Base-by-base conservation (phyloP, 1,284 basidiomycete species). In the Ganoderma lingzhi region DNA sequence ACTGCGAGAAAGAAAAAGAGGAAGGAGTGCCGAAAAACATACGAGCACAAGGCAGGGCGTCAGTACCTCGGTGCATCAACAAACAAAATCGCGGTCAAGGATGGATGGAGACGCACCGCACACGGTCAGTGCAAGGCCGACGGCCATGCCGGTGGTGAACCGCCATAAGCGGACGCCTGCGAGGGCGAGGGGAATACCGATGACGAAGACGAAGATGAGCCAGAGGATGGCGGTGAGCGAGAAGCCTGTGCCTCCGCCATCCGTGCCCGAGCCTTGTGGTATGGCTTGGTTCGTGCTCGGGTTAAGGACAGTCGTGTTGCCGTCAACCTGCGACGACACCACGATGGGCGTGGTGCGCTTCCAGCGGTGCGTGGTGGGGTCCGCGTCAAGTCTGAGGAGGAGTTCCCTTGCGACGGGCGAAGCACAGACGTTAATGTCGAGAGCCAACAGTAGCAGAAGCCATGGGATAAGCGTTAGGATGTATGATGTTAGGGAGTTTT, bases 131-230 rank as follows among this genome's bases (percentile, higher is more conserved):
- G 84, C 82, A 17, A 87, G 73, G 1, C 88, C 90, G 45, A 88
- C 74, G 1, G 85, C 86, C 9, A 82, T 79, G 39, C 87, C 89
- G 1, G 86, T 86, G 4, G 88, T 88, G 3, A 87, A 48, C 64
- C 87, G 83, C 81, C 85, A 85, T 1, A 87, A 82, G 37, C 88
- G 82, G 65, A 92, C 82, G 48, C 90, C 90, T 0, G 82, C 85
- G 4, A 87, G 68, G 17, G 87, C 80, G 74, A 92, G 81, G 1
- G 89, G 88, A 10, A 81, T 60, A 14, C 90, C 90, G 55, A 89
- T 71, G 10, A 81, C 70, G 66, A 88, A 82, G 35, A 82, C 83
- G 71, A 87, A 89, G 14, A 75, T 79, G 10, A 90, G 83, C 90
- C 90, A 92, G 19, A 90, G 74, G 23, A 89, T 67, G 1, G 89